phyloP scores from a whole-genome alignment of 345 rosid species.

The Rubroshorea leprosula region DNA sequence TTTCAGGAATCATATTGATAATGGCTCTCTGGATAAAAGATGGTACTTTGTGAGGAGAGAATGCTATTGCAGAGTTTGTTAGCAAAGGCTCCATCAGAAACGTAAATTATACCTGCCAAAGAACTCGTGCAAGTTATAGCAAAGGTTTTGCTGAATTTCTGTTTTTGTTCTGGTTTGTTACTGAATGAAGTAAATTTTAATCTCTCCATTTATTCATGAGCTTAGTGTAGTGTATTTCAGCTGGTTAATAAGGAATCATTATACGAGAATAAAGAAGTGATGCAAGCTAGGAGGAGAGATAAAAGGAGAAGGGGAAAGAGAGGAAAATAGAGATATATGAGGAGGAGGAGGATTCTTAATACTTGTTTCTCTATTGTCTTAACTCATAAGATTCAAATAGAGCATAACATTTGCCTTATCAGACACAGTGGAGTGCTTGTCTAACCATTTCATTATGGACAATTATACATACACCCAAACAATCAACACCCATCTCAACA shows the following conservation, averaged over 20 bases:
- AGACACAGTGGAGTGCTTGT: no score
- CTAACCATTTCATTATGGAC: no score
- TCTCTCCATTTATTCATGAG: background rate
- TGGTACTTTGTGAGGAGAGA: constrained; percentile 49
- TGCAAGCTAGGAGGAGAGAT: no score
- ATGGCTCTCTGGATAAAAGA: constrained; percentile 83
- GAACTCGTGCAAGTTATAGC: constrained; percentile 91
- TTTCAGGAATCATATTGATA: constrained; percentile 77
- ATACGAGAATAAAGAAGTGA: constrained; percentile 9
- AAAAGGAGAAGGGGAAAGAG: no score
- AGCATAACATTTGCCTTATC: no score
- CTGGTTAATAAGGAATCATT: constrained; percentile 9
- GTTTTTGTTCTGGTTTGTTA: constrained; percentile 12
- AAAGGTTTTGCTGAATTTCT: constrained; percentile 50
- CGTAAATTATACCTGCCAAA: constrained; percentile 68
- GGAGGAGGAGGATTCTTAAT: no score
- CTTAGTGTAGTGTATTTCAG: constrained; percentile 1
- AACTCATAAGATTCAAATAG: no score
- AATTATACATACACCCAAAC: no score
- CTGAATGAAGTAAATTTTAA: constrained; percentile 8
- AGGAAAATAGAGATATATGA: no score
- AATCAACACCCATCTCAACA: no score
- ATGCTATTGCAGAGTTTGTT: constrained; percentile 41
- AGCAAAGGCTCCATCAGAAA: constrained; percentile 66
- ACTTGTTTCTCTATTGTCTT: no score